Evolutionary conservation across 257 asterid species (phyloP).

Genomic region (Jacaranda copaia): DNA sequence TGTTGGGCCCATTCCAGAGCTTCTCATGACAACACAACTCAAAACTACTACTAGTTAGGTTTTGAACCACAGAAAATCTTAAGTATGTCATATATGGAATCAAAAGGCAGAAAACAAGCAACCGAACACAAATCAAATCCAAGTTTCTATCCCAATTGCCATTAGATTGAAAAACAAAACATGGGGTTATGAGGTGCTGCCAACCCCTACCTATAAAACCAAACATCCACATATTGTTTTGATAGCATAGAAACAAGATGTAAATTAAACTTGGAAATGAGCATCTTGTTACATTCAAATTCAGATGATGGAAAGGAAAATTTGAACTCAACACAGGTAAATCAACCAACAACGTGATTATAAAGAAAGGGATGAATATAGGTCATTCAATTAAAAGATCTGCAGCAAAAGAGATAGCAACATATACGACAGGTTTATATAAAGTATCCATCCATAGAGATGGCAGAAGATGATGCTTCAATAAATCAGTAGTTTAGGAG

Average conservation of each 20-base stretch:
- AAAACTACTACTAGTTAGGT: background rate
- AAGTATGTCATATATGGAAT: background rate
- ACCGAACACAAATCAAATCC: background rate
- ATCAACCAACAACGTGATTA: background rate
- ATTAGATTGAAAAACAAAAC: background rate
- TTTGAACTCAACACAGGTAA: background rate
- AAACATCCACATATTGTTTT: background rate
- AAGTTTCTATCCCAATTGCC: background rate
- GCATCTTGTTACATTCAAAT: background rate
- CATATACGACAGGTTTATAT: background rate
- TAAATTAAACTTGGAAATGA: background rate
- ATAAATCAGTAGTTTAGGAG: background rate
- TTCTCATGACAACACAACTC: background rate
- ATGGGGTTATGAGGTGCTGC: background rate
- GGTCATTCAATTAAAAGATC: background rate
- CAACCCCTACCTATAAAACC: background rate
- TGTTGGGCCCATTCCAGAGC: background rate
- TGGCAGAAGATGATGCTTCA: background rate
- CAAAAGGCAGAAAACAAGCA: background rate
- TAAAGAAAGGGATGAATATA: background rate
- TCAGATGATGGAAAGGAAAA: constrained; percentile 11
- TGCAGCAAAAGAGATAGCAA: background rate
- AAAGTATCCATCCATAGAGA: constrained; percentile 8
- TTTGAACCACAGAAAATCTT: background rate
- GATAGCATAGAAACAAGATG: background rate